Evolutionary conservation across 208 protist genomes (phyloP).

Genomic region (Chromosphaera perkinsii): DNA sequence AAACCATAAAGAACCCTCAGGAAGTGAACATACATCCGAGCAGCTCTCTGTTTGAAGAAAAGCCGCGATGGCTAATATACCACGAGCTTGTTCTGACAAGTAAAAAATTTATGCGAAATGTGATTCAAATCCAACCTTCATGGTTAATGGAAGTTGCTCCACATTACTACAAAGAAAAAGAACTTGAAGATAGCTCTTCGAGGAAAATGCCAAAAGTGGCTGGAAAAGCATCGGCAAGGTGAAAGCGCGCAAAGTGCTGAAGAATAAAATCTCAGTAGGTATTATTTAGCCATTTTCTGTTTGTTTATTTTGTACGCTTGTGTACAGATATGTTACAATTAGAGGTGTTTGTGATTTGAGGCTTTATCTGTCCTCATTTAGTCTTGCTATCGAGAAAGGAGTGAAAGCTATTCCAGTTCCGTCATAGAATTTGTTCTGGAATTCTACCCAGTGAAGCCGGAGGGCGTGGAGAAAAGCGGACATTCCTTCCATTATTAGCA

Average conservation of each 20-base stretch:
- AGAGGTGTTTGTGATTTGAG: too few relatives aligned
- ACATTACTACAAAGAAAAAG: slow-evolving; percentile 40
- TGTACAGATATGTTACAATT: too few relatives aligned
- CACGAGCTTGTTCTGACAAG: slow-evolving; percentile 75
- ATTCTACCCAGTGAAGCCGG: slow-evolving; percentile 91
- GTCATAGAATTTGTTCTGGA: too few relatives aligned
- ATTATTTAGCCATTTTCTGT: too few relatives aligned
- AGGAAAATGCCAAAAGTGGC: slow-evolving; percentile 35
- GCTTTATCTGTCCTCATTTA: too few relatives aligned
- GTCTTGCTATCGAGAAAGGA: too few relatives aligned
- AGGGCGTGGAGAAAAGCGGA: slow-evolving; percentile 98
- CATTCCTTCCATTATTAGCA: slow-evolving; percentile 95
- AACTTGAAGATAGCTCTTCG: slow-evolving; percentile 19
- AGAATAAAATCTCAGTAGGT: too few relatives aligned
- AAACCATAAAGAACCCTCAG: slow-evolving; percentile 74
- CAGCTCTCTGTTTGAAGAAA: slow-evolving; percentile 72
- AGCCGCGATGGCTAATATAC: slow-evolving; percentile 91
- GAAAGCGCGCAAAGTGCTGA: too few relatives aligned
- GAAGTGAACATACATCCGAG: slow-evolving; percentile 78
- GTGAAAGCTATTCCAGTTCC: too few relatives aligned
- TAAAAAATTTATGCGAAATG: slow-evolving; percentile 87
- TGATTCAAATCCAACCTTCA: slow-evolving; percentile 89
- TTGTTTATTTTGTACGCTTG: too few relatives aligned
- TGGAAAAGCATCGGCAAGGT: too few relatives aligned
- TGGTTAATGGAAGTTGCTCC: slow-evolving; percentile 83